A percentile compares a stretch with the other conserved stretches of the same genome.
Conservation (phyloP, 495 filamentous ascomycete genomes). For the Jackrogersella multiformis region DNA sequence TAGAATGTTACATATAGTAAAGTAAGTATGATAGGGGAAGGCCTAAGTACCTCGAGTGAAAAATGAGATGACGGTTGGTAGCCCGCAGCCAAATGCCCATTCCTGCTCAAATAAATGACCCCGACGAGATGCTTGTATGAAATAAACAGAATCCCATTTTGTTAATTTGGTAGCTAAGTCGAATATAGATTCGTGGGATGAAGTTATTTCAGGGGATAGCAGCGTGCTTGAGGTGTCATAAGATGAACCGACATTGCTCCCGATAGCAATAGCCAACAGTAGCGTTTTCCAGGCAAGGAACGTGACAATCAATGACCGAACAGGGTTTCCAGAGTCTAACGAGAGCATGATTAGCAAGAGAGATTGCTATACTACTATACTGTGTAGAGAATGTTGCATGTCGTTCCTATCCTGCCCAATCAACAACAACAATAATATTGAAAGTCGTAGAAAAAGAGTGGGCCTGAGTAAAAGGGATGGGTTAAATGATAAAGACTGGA, state of each 20-base stretch:
- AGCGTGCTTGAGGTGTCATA: slow-evolving; percentile 91
- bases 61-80: slow-evolving; percentile 61
- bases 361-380: neutral
- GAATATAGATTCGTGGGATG: slow-evolving; percentile 68
- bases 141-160: slow-evolving; percentile 95
- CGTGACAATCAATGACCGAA: slow-evolving; percentile 45
- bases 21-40: neutral
- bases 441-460: slow-evolving; percentile 5
- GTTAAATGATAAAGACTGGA: too few species aligned
- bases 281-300: slow-evolving; percentile 77
- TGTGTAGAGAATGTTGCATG: neutral
- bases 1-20: neutral
- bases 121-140: slow-evolving; percentile 69
- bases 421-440: neutral
- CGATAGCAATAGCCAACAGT: slow-evolving; percentile 69
- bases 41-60: slow-evolving; percentile 45
- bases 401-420: neutral
- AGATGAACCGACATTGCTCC: slow-evolving; percentile 71
- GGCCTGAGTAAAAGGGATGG: neutral
- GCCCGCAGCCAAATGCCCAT: slow-evolving; percentile 88
- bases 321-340: slow-evolving; percentile 36
- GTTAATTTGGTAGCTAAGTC: slow-evolving; percentile 65
- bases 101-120: slow-evolving; percentile 93
- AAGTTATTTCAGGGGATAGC: slow-evolving; percentile 48
- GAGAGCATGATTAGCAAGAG: slow-evolving; percentile 30